Conservation (phyloP, 352 stramenopile species). For the Pythium folliculosum region DNA sequence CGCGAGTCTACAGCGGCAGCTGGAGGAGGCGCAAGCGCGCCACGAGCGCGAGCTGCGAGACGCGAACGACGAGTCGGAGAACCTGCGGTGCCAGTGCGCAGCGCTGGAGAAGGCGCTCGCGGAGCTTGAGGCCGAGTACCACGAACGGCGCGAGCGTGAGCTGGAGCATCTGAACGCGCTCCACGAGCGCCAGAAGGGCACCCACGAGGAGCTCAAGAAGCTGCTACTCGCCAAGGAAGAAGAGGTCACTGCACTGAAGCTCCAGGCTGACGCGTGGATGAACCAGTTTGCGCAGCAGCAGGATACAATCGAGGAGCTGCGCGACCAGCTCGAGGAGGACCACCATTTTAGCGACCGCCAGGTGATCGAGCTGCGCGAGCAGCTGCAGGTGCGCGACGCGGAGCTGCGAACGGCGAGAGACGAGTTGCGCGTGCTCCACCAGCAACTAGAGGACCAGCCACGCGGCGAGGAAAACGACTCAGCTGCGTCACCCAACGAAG, state of each 20-base stretch:
- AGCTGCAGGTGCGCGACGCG: constrained; percentile 11
- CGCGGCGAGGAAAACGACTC: background rate
- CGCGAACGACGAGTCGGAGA: constrained; percentile 31
- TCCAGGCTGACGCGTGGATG: constrained; percentile 29
- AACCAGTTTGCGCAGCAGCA: constrained; percentile 40
- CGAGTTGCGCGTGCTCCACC: constrained; percentile 30
- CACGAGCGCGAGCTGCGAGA: constrained; percentile 34
- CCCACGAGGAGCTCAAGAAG: constrained; percentile 48
- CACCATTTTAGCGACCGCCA: constrained; percentile 10
- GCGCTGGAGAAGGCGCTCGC: constrained; percentile 38
- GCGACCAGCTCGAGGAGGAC: constrained; percentile 23
- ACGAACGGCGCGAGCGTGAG: constrained; percentile 39
- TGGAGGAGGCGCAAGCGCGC: constrained; percentile 25
- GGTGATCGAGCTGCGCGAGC: constrained; percentile 15
- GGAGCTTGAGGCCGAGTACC: constrained; percentile 39
- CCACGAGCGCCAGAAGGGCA: constrained; percentile 38
- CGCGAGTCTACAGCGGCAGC: constrained; percentile 23
- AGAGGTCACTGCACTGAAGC: constrained; percentile 42
- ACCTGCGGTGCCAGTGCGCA: constrained; percentile 40
- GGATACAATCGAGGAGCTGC: constrained; percentile 19
- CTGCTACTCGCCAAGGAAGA: constrained; percentile 45
- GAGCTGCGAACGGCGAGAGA: constrained; percentile 20
- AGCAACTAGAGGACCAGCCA: background rate
- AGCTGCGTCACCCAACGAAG: constrained; percentile 19
- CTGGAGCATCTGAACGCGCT: constrained; percentile 36